A percentile compares a stretch with the other conserved stretches of the same genome.
Conservation (phyloP, 306 rosid species). For the Leucaena leucocephala region DNA sequence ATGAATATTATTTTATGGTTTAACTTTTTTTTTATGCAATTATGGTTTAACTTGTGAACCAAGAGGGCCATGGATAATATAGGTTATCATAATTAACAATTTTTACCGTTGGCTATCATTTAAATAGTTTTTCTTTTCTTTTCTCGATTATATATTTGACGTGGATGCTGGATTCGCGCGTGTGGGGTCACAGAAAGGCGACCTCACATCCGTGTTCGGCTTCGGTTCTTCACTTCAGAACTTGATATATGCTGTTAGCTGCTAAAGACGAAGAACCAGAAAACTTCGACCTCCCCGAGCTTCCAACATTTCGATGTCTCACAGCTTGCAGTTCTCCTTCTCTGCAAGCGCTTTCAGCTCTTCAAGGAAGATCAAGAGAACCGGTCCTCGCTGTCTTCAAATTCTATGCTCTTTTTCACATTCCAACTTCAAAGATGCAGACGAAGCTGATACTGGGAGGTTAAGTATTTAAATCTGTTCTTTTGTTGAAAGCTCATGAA, state of each 20-base stretch:
- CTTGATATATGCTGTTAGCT: neutral
- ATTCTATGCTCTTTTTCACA: constrained; percentile 50
- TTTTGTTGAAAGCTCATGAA: neutral
- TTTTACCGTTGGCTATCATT: no score
- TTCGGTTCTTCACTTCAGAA: neutral
- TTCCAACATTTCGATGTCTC: constrained; percentile 52
- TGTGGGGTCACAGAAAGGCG: neutral
- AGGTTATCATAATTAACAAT: neutral
- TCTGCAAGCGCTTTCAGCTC: constrained; percentile 46
- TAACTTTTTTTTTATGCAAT: no score
- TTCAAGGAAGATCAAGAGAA: constrained; percentile 38
- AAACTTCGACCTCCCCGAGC: neutral
- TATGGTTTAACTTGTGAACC: no score
- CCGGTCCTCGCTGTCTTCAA: constrained; percentile 38
- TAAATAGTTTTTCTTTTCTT: no score
- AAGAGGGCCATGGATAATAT: no score
- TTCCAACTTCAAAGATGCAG: constrained; percentile 40
- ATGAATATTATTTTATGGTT: no score
- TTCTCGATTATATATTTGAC: neutral
- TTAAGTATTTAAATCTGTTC: constrained; percentile 22
- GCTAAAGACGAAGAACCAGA: neutral
- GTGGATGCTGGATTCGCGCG: neutral
- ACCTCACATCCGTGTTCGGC: neutral
- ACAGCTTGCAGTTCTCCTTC: constrained; percentile 50
- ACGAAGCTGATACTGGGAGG: constrained; percentile 42